Evolutionary conservation across 2,329 filamentous ascomycete genomes (phyloP), one percentile per base, ranked within the genome.

Genomic region (Paracamarosporium sp.): DNA sequence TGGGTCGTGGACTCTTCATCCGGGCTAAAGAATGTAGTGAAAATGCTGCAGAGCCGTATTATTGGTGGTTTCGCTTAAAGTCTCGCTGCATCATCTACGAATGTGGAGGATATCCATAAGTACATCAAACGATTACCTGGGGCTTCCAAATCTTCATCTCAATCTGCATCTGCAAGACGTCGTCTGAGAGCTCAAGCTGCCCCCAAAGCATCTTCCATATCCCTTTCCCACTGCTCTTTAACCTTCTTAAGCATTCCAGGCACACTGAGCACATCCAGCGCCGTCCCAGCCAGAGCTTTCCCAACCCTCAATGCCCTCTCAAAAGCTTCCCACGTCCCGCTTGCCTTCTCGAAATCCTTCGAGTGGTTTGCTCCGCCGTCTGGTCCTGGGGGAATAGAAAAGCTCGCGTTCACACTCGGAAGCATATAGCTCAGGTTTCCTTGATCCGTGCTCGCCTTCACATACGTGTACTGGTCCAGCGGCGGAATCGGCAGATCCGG

Each of bases 341-440:
- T 40, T 3, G 72, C 67, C 64, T 57, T 54, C 27, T 51, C 61
- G 62, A 78, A 78, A 8, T 75, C 71, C 35, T 11, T 74, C 75
- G 69, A 78, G 51, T 79, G 77, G n/a, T 74, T 73, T 9, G 68
- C 71, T 13, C 76, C 76, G 12, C 65, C 60, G 47, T 71, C 61
- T 25, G 58, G 56, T 1, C 76, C 76, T 4, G 75, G 74, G 1
- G 71, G 62, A 43, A 79, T 85, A 25, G 78, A 76, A 64, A 86
- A 87, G 6, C 81, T 80, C 1, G 79, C 76, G 54, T 79, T 83
- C 35, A 88, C 68, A 52, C 82, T 84, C 36, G 85, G 86, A 76
- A 87, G 80, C 1, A 78, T 82, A 64, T 87, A 82, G 61, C 82
- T 86, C 53, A 88, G 71, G 59, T 88, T 80, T 0, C 86, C 86